phyloP scores from a whole-genome alignment of 139 green algal genomes.

The Picochlorum sp. region DNA sequence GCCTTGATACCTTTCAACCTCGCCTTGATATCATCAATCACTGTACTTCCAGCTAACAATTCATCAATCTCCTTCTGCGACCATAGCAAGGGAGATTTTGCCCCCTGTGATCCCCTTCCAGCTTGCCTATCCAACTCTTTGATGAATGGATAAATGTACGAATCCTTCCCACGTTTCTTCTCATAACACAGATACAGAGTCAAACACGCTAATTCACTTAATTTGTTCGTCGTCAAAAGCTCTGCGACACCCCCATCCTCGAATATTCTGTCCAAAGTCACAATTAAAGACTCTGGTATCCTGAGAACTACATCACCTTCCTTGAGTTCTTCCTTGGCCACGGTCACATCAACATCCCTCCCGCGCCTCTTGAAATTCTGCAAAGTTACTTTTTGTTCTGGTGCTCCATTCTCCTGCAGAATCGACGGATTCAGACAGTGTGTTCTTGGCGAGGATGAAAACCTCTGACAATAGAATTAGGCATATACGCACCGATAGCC shows the following conservation, averaged over 20 bases:
- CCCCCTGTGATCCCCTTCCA: conserved; percentile 34
- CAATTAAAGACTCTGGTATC: conserved; percentile 69
- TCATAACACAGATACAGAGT: conserved; percentile 91
- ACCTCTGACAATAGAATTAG: neutral
- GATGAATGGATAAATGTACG: conserved; percentile 80
- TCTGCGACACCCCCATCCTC: conserved; percentile 69
- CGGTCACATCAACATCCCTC: conserved; percentile 34
- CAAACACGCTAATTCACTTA: conserved; percentile 81
- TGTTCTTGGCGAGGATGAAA: neutral
- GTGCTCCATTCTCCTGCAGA: conserved; percentile 5
- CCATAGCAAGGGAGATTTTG: conserved; percentile 81
- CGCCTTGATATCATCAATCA: conserved; percentile 53
- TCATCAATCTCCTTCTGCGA: conserved; percentile 51
- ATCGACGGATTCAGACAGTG: neutral
- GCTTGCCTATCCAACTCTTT: conserved; percentile 73
- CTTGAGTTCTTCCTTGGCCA: conserved; percentile 24
- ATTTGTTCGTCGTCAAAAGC: conserved; percentile 85
- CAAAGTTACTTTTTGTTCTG: conserved; percentile 3
- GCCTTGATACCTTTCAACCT: conserved; percentile 61
- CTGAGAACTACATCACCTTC: conserved; percentile 62
- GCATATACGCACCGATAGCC: neutral
- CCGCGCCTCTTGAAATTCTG: conserved; percentile 11
- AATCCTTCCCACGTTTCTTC: conserved; percentile 76
- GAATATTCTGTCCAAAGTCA: conserved; percentile 81
- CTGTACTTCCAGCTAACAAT: conserved; percentile 62